Evolutionary conservation across 345 rosid genomes (phyloP), one percentile per base, ranked within the genome.

Genomic region (Populus deltoides): DNA sequence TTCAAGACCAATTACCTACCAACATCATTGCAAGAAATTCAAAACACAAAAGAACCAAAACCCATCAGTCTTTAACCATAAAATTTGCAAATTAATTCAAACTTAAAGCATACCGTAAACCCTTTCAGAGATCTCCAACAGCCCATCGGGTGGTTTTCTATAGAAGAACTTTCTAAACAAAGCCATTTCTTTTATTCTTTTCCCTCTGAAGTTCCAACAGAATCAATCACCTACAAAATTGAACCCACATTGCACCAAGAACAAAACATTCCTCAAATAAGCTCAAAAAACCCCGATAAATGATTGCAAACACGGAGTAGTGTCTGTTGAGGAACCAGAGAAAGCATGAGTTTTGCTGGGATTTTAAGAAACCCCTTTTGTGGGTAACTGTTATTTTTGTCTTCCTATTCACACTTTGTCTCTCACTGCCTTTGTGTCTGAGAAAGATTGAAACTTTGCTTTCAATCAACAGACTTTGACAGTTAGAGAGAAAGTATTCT

Each of bases 111-210:
- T 91, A 92, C 97, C 97, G 74, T 89, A 90, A 80, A 91, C 86
- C 84, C 95, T 90, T 81, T 92, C 93, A 25, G 95, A 89, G 86
- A 92, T 90, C 90, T 92, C 97, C 79, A 90, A 72, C 57, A 92
- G 91, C 72, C 94, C 93, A 74, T 87, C 92, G 75, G 97, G 95
- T 49, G 94, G 93, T 70, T 90, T 91, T 81, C 89, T 81, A 36
- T 83, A 79, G 85, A 92, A 90, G 68, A 92, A 85, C 87, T 91
- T 92, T 77, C 91, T 89, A 61, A 92, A 88, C 84, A 91, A 81
- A 65, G 91, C 94, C 97, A 92, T 92, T 16, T 33, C 43, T 47
- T 68, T 82, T 57, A 8, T 59, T 57, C 55, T 6, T 18, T 41
- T 24, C 29, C 33, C 22, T 22, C 36, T 7, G 63, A 68, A 61